Conservation (phyloP, 495 filamentous ascomycete species). For the Aspergillus incahuasiensis region DNA sequence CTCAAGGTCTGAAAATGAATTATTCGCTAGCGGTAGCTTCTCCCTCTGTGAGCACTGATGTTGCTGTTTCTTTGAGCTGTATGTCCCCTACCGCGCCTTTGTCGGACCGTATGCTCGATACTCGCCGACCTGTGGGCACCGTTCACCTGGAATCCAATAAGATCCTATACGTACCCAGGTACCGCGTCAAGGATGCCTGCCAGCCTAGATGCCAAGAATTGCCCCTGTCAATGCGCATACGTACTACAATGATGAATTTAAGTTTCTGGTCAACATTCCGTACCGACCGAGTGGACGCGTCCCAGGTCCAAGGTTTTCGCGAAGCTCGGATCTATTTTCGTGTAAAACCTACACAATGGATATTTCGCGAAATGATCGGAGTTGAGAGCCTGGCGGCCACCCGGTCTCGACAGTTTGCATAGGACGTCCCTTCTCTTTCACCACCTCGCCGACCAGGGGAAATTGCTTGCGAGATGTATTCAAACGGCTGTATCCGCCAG, state of each 20-base stretch:
- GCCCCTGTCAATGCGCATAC: not conserved
- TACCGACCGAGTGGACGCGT: not conserved
- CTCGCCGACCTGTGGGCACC: not conserved
- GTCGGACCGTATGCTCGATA: not conserved
- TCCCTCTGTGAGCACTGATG: conserved; percentile 27
- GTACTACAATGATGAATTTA: not conserved
- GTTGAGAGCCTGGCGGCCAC: no score
- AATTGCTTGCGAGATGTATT: not conserved
- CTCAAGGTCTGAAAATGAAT: not conserved
- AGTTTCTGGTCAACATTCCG: not conserved
- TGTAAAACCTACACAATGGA: not conserved
- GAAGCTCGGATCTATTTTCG: not conserved
- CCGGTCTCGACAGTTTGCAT: no score
- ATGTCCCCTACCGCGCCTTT: not conserved
- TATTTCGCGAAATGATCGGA: not conserved
- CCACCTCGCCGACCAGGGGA: not conserved
- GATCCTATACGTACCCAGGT: not conserved
- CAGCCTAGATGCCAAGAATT: no score
- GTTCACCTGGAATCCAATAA: not conserved
- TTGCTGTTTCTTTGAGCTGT: not conserved
- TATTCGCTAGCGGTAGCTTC: conserved; percentile 19
- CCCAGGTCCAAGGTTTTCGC: not conserved
- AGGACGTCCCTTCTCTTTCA: not conserved
- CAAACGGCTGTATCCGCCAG: not conserved
- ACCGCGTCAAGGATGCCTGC: no score